Conservation (phyloP, 2,329 filamentous ascomycete species). For the Aspergillus costaricaensis region DNA sequence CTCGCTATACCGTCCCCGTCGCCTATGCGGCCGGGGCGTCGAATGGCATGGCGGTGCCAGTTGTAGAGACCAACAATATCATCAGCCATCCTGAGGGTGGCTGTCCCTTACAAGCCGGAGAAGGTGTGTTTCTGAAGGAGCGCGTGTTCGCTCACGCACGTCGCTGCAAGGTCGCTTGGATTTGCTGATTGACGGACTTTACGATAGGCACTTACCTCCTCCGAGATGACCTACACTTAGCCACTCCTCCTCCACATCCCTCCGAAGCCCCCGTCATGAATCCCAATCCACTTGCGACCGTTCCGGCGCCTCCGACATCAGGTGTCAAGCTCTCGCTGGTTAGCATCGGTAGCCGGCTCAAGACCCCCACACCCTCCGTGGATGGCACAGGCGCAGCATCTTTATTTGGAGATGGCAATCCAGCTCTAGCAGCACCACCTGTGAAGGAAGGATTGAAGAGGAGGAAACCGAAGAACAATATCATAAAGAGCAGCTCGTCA, state of each 20-base stretch:
- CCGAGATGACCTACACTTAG: constrained; percentile 86
- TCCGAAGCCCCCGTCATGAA: constrained; percentile 86
- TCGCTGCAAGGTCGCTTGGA: background rate
- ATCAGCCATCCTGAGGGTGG: constrained; percentile 79
- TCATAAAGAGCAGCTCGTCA: constrained; percentile 97
- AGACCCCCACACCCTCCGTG: constrained; percentile 49
- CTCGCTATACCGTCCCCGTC: constrained; percentile 74
- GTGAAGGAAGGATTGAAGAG: constrained; percentile 71
- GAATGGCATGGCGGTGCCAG: constrained; percentile 67
- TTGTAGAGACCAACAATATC: constrained; percentile 93
- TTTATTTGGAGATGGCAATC: constrained; percentile 84
- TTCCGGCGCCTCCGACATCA: constrained; percentile 75
- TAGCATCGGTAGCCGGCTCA: constrained; percentile 64
- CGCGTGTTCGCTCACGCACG: background rate
- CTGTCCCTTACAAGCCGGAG: constrained; percentile 87
- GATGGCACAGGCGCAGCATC: constrained; percentile 53
- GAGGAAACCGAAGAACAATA: constrained; percentile 95
- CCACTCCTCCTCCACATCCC: constrained; percentile 91
- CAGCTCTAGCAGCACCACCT: constrained; percentile 64
- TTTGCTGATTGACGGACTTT: constrained; percentile 21
- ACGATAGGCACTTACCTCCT: constrained; percentile 80
- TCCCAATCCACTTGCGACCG: constrained; percentile 87
- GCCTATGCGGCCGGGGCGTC: constrained; percentile 72
- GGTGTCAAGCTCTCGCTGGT: constrained; percentile 84
- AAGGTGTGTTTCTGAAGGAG: constrained; percentile 61